Conservation (phyloP, 2,329 filamentous ascomycete genomes). For the Fusarium sarcochroum region DNA sequence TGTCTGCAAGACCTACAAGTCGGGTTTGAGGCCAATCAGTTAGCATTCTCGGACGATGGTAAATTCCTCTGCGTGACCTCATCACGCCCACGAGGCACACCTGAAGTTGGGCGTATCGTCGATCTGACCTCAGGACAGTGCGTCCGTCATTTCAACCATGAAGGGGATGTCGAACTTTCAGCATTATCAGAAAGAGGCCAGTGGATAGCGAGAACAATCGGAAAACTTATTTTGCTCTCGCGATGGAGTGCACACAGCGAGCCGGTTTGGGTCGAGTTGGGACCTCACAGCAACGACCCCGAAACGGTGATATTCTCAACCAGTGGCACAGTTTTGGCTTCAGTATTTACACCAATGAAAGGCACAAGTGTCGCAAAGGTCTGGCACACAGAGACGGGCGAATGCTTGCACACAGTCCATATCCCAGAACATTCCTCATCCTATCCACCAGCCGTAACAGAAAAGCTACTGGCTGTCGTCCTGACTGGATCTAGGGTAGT, state of each 20-base stretch:
- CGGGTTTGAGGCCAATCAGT: no score
- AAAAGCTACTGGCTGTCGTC: no score
- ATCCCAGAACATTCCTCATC: no score
- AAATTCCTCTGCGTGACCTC: neutral
- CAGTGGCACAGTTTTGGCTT: neutral
- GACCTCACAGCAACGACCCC: neutral
- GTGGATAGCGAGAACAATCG: neutral
- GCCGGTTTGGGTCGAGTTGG: neutral
- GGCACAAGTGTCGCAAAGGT: neutral
- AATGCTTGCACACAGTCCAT: neutral
- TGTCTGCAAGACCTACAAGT: neutral
- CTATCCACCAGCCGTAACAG: no score
- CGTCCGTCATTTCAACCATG: rapidly evolving
- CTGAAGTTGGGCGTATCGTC: rapidly evolving
- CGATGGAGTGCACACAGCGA: rapidly evolving
- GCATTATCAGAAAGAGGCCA: neutral
- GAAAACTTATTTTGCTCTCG: neutral
- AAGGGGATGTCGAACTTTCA: no score
- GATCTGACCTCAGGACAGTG: no score
- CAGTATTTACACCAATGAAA: no score
- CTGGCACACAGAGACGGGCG: neutral
- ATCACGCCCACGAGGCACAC: no score
- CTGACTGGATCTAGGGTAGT: neutral
- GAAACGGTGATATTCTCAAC: neutral
- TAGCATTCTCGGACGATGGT: neutral